phyloP scores from a whole-genome alignment of 2,329 filamentous ascomycete genomes.

The Cladorrhinum sp. region DNA sequence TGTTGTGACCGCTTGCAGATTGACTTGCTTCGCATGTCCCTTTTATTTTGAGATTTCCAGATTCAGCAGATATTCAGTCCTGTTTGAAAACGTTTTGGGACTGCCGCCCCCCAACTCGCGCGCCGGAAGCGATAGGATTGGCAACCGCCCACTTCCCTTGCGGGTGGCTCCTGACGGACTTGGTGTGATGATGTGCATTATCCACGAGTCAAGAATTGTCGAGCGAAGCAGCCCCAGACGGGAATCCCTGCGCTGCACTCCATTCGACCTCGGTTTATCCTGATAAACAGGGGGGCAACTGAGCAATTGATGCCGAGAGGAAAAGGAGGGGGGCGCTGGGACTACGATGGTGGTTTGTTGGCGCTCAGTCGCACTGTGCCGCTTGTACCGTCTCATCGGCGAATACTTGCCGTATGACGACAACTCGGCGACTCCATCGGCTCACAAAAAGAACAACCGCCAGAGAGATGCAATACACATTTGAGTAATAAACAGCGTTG shows the following conservation, averaged over 20 bases:
- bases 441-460: not conserved
- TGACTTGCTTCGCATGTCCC: not conserved
- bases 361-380: constrained; percentile 22
- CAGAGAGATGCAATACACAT: not conserved
- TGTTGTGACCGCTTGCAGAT: not conserved
- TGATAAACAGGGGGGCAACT: constrained; percentile 15
- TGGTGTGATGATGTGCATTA: constrained; percentile 29
- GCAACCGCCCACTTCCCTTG: constrained; percentile 10
- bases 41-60: not conserved
- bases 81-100: not conserved
- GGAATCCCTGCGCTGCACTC: constrained; percentile 15
- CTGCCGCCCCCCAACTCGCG: not conserved
- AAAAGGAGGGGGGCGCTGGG: constrained; percentile 6
- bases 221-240: constrained; percentile 24
- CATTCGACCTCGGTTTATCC: constrained; percentile 27
- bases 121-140: constrained; percentile 7
- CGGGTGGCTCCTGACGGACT: constrained; percentile 16
- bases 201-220: constrained; percentile 28
- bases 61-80: not conserved
- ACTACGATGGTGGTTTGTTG: not conserved
- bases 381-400: constrained; percentile 11
- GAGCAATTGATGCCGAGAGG: constrained; percentile 23
- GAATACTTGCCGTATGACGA: constrained; percentile 1
- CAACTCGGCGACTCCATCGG: constrained; percentile 2
- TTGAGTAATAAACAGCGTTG: not conserved